Evolutionary conservation across 768 basidiomycete genomes (phyloP).

Genomic region (Chalciporus piperatus): DNA sequence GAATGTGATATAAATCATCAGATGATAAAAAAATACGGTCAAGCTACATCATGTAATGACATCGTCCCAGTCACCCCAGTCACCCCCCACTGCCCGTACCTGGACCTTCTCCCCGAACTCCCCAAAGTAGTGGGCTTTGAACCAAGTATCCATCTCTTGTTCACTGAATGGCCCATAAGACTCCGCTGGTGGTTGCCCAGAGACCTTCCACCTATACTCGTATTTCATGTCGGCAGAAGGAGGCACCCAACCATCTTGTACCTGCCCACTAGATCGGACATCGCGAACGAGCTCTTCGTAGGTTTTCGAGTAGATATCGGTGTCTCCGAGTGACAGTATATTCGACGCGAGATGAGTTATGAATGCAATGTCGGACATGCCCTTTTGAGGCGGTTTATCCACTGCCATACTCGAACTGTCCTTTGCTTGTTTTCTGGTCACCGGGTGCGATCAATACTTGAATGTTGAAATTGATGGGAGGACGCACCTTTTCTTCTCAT

Average conservation of each 20-base stretch:
- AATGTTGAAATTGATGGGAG: neutral
- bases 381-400: constrained; percentile 40
- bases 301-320: constrained; percentile 81
- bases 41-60: constrained; percentile 42
- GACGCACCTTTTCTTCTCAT: constrained; percentile 49
- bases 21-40: neutral
- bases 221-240: constrained; percentile 74
- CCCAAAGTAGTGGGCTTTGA: constrained; percentile 80
- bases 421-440: constrained; percentile 30
- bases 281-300: constrained; percentile 82
- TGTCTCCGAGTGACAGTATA: constrained; percentile 82
- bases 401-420: constrained; percentile 44
- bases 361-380: constrained; percentile 61
- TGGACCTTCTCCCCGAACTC: constrained; percentile 72
- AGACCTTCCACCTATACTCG: constrained; percentile 78
- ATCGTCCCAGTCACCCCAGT: constrained; percentile 77
- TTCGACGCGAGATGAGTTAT: constrained; percentile 87
- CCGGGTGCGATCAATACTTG: constrained; percentile 1
- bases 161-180: constrained; percentile 79
- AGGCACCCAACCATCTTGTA: constrained; percentile 68
- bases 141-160: constrained; percentile 80
- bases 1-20: neutral
- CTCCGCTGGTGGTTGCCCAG: constrained; percentile 47
- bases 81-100: constrained; percentile 60
- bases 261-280: constrained; percentile 68